Base-by-base conservation (phyloP, 1,139 yeast genomes). In the Protomyces lactucae-debilis region DNA sequence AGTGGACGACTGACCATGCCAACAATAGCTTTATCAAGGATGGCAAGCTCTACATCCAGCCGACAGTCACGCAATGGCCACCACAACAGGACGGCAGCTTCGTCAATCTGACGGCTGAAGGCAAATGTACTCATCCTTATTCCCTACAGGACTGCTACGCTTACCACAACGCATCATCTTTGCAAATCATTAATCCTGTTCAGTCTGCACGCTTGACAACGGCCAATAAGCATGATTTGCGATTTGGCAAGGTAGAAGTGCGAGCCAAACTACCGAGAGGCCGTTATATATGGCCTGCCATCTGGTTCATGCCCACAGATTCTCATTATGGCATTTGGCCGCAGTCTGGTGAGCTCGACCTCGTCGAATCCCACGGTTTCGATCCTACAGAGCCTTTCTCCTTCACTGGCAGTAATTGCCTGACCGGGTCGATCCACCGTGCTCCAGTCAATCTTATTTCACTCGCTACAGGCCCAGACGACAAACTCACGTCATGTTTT, bases 241-340 rank as follows among this genome's bases (percentile, higher is more conserved):
- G 48, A 39, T 67, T 65, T 54, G 69, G 69, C 28, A 60, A 64
- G 23, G 65, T 67, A 28, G 69, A 67, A 25, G 64, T 67, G 32
- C 52, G 57, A 23, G 69, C 69, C 18, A 57, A 55, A 46, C 32
- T 67, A 37, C 68, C 69, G 12, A 53, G 39, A 3, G 69, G 69
- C 6, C 68, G 67, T 64, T 67, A 68, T 68, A 18, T 67, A 23
- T 67, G 69, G 69, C 69, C 69, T 5, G 68, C 68, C 12, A 64
- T 67, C 36, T 67, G 69, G 69, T 57, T 67, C 65, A 39, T 67
- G 60, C 69, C 69, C 18, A 55, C 51, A 5, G 51, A 65, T 18
- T 54, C 48, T 21, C 59, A 52, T 9, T 67, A 67, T 40, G 69
- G 69, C 35, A 51, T 52, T 16, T 67, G 69, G 69, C 69, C 69